Evolutionary conservation across 2,329 filamentous ascomycete species (phyloP).

Genomic region (Coniochaeta pulveracea): DNA sequence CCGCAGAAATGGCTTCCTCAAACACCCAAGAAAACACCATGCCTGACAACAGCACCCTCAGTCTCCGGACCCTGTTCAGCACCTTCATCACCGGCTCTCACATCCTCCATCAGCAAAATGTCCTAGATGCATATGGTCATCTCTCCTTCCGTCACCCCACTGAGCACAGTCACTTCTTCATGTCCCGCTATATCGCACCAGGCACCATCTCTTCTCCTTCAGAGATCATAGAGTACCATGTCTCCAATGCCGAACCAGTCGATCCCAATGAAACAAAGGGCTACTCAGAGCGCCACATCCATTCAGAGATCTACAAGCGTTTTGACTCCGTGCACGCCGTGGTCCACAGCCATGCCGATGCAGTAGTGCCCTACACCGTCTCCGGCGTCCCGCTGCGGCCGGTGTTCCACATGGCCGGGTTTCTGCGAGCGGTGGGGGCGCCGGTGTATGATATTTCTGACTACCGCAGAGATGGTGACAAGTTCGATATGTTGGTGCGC

Average conservation of each 20-base stretch:
- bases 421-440: conserved; percentile 21
- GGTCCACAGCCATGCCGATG: conserved; percentile 30
- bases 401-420: conserved; percentile 29
- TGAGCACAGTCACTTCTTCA: conserved; percentile 32
- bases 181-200: conserved; percentile 34
- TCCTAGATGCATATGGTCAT: conserved; percentile 44
- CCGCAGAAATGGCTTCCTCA: too few relatives aligned
- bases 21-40: too few relatives aligned
- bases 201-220: conserved; percentile 27
- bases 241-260: conserved; percentile 28
- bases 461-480: conserved; percentile 14
- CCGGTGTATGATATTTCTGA: conserved; percentile 21
- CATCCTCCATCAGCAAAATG: conserved; percentile 37
- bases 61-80: neutral
- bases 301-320: conserved; percentile 32
- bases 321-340: conserved; percentile 25
- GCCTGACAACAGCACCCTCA: too few relatives aligned
- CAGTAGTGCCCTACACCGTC: conserved; percentile 29
- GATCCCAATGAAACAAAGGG: conserved; percentile 24
- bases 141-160: conserved; percentile 37
- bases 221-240: conserved; percentile 34
- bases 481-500: conserved; percentile 25
- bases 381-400: conserved; percentile 26
- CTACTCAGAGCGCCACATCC: conserved; percentile 32
- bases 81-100: conserved; percentile 32